Conservation (phyloP, 257 asterid genomes). For the Orobanche coerulescens region DNA sequence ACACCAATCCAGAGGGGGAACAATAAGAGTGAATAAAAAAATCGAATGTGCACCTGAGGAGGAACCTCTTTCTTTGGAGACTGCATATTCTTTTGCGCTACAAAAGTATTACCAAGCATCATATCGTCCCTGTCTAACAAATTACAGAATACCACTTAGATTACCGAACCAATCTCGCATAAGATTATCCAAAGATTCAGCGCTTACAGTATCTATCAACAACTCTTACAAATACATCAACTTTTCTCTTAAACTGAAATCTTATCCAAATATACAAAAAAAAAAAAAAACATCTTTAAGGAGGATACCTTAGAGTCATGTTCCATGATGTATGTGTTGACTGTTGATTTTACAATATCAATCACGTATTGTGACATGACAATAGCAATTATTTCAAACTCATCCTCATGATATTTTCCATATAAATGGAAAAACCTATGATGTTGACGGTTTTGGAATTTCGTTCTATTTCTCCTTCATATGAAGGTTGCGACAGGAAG, state of each 20-base stretch:
- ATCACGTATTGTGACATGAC: no score
- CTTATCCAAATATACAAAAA: conserved; percentile 4
- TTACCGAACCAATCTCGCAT: background rate
- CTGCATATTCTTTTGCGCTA: conserved; percentile 34
- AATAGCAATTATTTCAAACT: no score
- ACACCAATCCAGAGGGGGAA: background rate
- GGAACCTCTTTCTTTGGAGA: conserved; percentile 68
- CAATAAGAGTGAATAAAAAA: background rate
- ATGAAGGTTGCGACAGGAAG: no score
- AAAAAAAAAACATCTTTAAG: background rate
- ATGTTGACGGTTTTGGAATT: no score
- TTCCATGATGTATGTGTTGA: no score
- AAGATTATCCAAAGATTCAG: background rate
- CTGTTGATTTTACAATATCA: no score
- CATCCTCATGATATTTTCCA: no score
- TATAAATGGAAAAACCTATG: no score
- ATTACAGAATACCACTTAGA: conserved; percentile 20
- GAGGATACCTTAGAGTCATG: no score
- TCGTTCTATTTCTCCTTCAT: no score
- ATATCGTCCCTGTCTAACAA: conserved; percentile 75
- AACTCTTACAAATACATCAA: background rate
- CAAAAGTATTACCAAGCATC: conserved; percentile 78
- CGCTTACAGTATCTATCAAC: background rate
- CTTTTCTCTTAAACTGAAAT: background rate
- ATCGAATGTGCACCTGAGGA: conserved; percentile 60